These are phyloP conservation scores for Claviceps monticola DNA, from an alignment of 2,329 filamentous ascomycete genomes.

Conservation along the genomic window DNA sequence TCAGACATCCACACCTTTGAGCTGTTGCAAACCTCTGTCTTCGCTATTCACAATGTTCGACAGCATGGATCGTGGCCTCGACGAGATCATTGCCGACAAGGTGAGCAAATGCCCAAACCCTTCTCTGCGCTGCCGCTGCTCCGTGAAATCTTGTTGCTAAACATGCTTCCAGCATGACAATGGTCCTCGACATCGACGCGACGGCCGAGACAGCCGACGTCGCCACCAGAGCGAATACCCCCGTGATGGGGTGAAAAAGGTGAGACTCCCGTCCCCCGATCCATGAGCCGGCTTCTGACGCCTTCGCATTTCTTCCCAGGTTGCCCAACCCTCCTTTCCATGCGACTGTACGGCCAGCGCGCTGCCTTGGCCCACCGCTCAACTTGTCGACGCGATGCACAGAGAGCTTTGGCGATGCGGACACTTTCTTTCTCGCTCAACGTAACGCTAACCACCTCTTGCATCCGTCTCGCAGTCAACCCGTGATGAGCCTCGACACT, in stretches of 20 bases:
- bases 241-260: slow-evolving; percentile 86
- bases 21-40: not conserved
- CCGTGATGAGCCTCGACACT: slow-evolving; percentile 49
- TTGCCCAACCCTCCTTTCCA: slow-evolving; percentile 21
- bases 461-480: slow-evolving; percentile 39
- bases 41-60: slow-evolving; percentile 19
- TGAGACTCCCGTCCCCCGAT: slow-evolving; percentile 20
- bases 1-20: not conserved
- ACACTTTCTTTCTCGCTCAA: slow-evolving; percentile 19
- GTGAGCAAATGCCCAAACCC: slow-evolving; percentile 14
- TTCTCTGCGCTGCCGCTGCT: not conserved
- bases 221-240: slow-evolving; percentile 38
- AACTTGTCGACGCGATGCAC: slow-evolving; percentile 16
- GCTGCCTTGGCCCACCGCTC: slow-evolving; percentile 16
- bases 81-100: slow-evolving; percentile 42
- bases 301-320: slow-evolving; percentile 12
- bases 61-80: slow-evolving; percentile 40
- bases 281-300: not conserved
- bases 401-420: slow-evolving; percentile 17
- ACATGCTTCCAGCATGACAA: slow-evolving; percentile 15
- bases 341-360: slow-evolving; percentile 13
- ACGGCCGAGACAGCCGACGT: slow-evolving; percentile 20
- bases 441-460: slow-evolving; percentile 14
- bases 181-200: slow-evolving; percentile 22
- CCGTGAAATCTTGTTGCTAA: not conserved